Base-by-base conservation (phyloP, 768 basidiomycete genomes). In the Trametopsis cervina region DNA sequence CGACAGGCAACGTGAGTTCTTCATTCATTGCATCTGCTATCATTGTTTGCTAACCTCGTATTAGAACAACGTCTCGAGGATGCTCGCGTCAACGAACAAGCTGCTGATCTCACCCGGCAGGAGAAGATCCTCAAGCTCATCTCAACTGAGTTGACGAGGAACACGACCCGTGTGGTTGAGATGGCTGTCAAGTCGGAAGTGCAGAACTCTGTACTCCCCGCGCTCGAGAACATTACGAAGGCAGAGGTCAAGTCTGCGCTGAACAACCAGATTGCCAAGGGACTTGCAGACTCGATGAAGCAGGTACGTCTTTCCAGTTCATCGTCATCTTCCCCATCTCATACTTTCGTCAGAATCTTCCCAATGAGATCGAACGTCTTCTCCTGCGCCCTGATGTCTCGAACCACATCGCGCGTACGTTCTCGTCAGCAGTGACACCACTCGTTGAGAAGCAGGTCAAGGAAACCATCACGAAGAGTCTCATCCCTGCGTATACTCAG, bases 41-140 rank as follows among this genome's bases (percentile, higher is more conserved):
- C 17, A 47, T 9, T 20, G 41, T 11, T 24, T 13, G 5, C 42
- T 45, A 57, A 27, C 24, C 18, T 2, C 21, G 36, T 20, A 24
- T 27, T 47, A 92, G 90, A 91, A 59, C 80, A 83, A 76, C 85
- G 88, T 37, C 70, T 91, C 55, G 90, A 92, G 58, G 89, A 91
- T 38, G 80, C 81, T 42, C 83, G 88, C 52, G 75, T 73, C 21
- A 78, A 80, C 49, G 88, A 90, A 54, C 86, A 89, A 60, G 74
- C 80, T 9, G 85, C 85, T 53, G 89, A 91, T 60, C 88, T 89
- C 52, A 72, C 80, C 33, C 80, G 89, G 12, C 89, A 93, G 65
- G 90, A 93, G 67, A 89, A 86, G 64, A 88, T 92, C 52, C 69
- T 92, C 58, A 91, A 91, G 67, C 69, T 92, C 46, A 90, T 92